Conservation (phyloP, 2,329 filamentous ascomycete species). For the Graphilbum fragrans region DNA sequence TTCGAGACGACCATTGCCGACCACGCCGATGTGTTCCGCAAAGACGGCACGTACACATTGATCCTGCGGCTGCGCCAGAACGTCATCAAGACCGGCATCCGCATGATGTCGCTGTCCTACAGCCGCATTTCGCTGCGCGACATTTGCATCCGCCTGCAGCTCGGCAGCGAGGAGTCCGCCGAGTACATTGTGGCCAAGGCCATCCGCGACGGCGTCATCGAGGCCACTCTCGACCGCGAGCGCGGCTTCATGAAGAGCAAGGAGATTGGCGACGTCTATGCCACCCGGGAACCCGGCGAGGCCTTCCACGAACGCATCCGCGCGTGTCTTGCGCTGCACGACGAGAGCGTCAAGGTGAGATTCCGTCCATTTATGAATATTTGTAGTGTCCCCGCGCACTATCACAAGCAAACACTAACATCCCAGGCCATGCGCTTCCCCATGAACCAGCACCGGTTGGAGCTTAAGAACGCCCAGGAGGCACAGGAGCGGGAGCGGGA, state of each 20-base stretch:
- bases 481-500: conserved; percentile 93
- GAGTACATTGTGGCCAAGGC: conserved; percentile 99
- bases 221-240: conserved; percentile 88
- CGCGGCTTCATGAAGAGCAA: conserved; percentile 98
- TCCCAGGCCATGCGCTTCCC: conserved; percentile 90
- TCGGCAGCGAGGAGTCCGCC: conserved; percentile 92
- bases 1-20: conserved; percentile 80
- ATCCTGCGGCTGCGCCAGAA: conserved; percentile 93
- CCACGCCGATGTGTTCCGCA: conserved; percentile 74
- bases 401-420: no score
- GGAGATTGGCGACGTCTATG: conserved; percentile 90
- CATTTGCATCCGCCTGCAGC: conserved; percentile 87
- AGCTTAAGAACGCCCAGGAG: conserved; percentile 96
- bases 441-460: conserved; percentile 96
- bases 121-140: conserved; percentile 93
- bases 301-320: conserved; percentile 95
- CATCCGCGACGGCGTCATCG: conserved; percentile 93
- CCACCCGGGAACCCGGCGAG: conserved; percentile 88
- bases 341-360: conserved; percentile 92
- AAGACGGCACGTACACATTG: conserved; percentile 89
- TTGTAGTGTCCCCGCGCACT: no score
- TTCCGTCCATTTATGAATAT: not conserved
- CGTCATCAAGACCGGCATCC: conserved; percentile 97
- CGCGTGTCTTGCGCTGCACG: conserved; percentile 82
- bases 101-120: conserved; percentile 98